Conservation (phyloP, 2,329 filamentous ascomycete genomes). For the Penicillium sp. region DNA sequence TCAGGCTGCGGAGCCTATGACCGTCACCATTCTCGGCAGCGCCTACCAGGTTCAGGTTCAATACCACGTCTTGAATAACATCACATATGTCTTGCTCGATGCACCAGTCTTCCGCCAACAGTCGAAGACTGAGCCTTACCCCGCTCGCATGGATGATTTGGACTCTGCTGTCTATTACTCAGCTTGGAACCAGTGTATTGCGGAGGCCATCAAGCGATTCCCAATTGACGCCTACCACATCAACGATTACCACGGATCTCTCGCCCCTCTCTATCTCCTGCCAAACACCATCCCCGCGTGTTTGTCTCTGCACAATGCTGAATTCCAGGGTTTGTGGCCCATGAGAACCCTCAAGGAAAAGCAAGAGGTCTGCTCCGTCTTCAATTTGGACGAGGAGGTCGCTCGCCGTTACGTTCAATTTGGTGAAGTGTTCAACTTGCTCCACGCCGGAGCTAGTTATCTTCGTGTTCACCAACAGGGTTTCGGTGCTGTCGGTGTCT, state of each 20-base stretch:
- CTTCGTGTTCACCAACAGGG: slow-evolving; percentile 67
- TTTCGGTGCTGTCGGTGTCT: slow-evolving; percentile 69
- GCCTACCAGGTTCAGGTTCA: slow-evolving; percentile 65
- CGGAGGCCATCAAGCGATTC: slow-evolving; percentile 64
- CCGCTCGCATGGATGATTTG: slow-evolving; percentile 69
- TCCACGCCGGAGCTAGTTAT: slow-evolving; percentile 68
- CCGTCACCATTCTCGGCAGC: slow-evolving; percentile 62
- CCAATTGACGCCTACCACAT: slow-evolving; percentile 66
- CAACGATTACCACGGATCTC: slow-evolving; percentile 66
- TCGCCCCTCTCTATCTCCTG: slow-evolving; percentile 66
- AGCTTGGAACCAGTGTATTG: slow-evolving; percentile 71
- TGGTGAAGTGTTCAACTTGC: slow-evolving; percentile 68
- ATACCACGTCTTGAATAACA: slow-evolving; percentile 65
- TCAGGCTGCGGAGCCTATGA: slow-evolving; percentile 61
- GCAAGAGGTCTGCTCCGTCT: slow-evolving; percentile 65
- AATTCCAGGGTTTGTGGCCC: slow-evolving; percentile 70
- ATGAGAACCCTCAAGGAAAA: slow-evolving; percentile 64
- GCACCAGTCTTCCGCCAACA: slow-evolving; percentile 68
- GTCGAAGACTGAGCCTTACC: slow-evolving; percentile 65
- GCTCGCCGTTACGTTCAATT: slow-evolving; percentile 67
- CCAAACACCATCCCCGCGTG: slow-evolving; percentile 63
- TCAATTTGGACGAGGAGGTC: slow-evolving; percentile 61
- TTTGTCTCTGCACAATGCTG: slow-evolving; percentile 69
- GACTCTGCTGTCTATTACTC: slow-evolving; percentile 69
- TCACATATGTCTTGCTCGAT: slow-evolving; percentile 69